A percentile compares a stretch with the other conserved stretches of the same genome.
phyloP scores from a whole-genome alignment of 305 asterid species.

The Fraxinus albicans region DNA sequence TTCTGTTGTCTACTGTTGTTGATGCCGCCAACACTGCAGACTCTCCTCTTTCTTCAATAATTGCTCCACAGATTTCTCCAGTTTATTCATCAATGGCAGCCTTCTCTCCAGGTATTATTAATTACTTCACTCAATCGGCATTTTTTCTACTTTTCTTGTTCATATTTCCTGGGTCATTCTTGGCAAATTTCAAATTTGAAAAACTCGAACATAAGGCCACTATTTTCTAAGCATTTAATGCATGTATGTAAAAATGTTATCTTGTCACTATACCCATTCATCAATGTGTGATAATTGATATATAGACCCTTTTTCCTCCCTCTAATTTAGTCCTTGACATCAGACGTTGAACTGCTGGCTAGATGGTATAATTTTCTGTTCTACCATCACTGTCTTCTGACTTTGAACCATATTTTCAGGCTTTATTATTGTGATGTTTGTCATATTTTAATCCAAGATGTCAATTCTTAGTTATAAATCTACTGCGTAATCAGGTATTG shows the following conservation, averaged over 20 bases:
- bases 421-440: neutral
- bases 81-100: conserved; percentile 22
- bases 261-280: neutral
- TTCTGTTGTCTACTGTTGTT: neutral
- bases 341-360: neutral
- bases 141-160: neutral
- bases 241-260: neutral
- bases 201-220: conserved; percentile 3
- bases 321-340: neutral
- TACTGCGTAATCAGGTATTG: conserved; percentile 25
- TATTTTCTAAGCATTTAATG: conserved; percentile 25
- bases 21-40: conserved; percentile 17
- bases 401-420: neutral
- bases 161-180: neutral
- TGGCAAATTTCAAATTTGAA: conserved; percentile 5
- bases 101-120: conserved; percentile 39
- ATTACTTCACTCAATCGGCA: neutral
- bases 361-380: neutral
- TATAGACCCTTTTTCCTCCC: neutral
- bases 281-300: neutral
- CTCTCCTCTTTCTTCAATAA: conserved; percentile 27
- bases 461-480: conserved; percentile 4
- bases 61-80: conserved; percentile 26
- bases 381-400: neutral
- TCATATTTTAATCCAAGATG: neutral